Conservation (phyloP, 2,329 filamentous ascomycete species). For the Pseudocercospora macadamiae region DNA sequence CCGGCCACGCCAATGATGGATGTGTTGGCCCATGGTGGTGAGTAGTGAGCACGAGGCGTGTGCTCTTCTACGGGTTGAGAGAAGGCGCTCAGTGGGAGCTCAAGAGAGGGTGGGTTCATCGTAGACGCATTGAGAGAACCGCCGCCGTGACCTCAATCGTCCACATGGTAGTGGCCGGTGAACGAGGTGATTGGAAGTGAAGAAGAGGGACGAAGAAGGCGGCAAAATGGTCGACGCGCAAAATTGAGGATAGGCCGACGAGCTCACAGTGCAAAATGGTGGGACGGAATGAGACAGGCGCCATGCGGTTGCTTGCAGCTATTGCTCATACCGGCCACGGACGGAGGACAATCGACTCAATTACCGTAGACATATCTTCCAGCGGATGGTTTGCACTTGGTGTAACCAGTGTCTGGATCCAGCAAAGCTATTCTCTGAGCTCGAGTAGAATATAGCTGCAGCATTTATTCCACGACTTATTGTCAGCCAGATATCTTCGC, state of each 20-base stretch:
- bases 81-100: constrained; percentile 32
- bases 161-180: constrained; percentile 31
- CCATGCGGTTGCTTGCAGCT: too few relatives aligned
- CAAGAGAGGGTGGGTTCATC: constrained; percentile 34
- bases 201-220: constrained; percentile 13
- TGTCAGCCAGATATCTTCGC: not conserved
- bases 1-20: constrained; percentile 96
- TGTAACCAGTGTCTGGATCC: too few relatives aligned
- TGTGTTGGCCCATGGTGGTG: constrained; percentile 92
- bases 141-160: constrained; percentile 31
- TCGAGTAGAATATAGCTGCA: too few relatives aligned
- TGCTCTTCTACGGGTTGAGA: constrained; percentile 18
- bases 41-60: constrained; percentile 67
- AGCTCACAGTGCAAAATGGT: not conserved
- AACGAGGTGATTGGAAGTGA: constrained; percentile 8
- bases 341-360: too few relatives aligned
- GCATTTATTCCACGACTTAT: constrained; percentile 5
- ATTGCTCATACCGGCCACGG: too few relatives aligned
- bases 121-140: constrained; percentile 34
- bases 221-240: constrained; percentile 2
- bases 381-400: too few relatives aligned
- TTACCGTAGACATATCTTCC: too few relatives aligned
- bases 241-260: constrained; percentile 8
- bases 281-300: not conserved
- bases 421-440: too few relatives aligned